Conservation (phyloP, 805 yeast genomes). For the Candida ficus region DNA sequence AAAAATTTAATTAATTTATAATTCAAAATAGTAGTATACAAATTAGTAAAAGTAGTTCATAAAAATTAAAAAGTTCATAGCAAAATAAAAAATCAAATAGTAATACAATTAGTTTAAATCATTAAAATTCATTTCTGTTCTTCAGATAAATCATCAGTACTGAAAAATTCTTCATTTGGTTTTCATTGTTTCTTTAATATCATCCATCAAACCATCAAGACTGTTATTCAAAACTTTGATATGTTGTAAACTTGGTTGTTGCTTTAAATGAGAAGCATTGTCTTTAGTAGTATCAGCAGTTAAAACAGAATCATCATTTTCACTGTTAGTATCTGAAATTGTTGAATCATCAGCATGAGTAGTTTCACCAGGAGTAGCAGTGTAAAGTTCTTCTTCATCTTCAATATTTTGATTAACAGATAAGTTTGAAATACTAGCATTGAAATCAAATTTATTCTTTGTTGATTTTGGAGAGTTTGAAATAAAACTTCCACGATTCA, state of each 20-base stretch:
- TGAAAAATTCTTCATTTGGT: constrained; percentile 1
- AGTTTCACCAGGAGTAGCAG: background rate
- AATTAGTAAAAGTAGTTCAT: background rate
- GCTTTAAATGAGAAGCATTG: background rate
- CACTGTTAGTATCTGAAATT: background rate
- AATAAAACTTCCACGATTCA: constrained; percentile 15
- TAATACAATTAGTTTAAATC: background rate
- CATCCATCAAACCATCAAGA: constrained; percentile 20
- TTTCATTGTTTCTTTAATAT: constrained; percentile 21
- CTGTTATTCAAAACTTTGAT: background rate
- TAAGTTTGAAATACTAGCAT: background rate
- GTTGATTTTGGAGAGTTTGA: constrained; percentile 9
- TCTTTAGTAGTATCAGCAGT: constrained; percentile 16
- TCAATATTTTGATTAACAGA: too few species aligned
- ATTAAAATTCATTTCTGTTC: background rate
- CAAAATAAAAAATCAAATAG: background rate
- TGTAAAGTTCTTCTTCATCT: too few species aligned
- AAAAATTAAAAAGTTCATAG: background rate
- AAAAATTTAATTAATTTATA: too few species aligned
- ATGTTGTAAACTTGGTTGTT: background rate
- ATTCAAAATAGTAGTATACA: background rate
- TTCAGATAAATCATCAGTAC: constrained; percentile 4
- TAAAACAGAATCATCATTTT: background rate
- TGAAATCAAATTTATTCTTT: background rate
- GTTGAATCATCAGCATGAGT: background rate